Evolutionary conservation across 2,329 filamentous ascomycete genomes (phyloP).

Genomic region (Stemphylium lycopersici): DNA sequence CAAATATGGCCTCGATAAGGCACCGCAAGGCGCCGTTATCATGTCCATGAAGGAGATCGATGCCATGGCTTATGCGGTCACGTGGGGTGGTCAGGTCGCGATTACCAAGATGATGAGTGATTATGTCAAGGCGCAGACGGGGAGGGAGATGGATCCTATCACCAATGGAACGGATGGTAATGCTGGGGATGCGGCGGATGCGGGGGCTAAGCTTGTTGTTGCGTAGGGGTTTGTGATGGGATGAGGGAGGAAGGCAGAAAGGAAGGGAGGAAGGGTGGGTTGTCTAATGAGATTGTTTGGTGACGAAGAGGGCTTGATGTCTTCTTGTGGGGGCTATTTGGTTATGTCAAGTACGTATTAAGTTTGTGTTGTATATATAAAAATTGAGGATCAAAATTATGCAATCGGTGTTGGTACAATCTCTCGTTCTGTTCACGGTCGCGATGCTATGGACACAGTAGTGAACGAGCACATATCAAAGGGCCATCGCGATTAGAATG

Average conservation of each 20-base stretch:
- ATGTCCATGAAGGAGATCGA: slow-evolving; percentile 46
- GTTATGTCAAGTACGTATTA: no score
- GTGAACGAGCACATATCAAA: no score
- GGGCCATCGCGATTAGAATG: no score
- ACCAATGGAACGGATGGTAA: neutral
- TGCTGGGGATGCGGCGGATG: neutral
- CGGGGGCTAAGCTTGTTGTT: slow-evolving; percentile 1
- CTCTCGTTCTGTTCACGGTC: no score
- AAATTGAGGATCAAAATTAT: neutral
- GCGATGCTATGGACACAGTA: neutral
- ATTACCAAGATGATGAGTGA: slow-evolving; percentile 46
- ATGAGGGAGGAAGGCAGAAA: neutral
- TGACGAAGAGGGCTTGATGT: no score
- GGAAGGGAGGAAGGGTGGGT: neutral
- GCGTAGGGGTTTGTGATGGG: neutral
- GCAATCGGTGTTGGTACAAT: neutral
- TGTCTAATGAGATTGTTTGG: neutral
- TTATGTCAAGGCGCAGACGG: slow-evolving; percentile 38
- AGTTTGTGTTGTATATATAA: neutral
- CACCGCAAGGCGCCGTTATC: slow-evolving; percentile 35
- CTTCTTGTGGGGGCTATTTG: no score
- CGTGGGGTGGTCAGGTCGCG: slow-evolving; percentile 39
- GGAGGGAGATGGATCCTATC: slow-evolving; percentile 14
- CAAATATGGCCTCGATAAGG: slow-evolving; percentile 24
- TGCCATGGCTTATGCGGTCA: slow-evolving; percentile 34